Evolutionary conservation across 2,329 filamentous ascomycete genomes (phyloP), one percentile per base, ranked within the genome.

Genomic region (Xylariaceae sp.): DNA sequence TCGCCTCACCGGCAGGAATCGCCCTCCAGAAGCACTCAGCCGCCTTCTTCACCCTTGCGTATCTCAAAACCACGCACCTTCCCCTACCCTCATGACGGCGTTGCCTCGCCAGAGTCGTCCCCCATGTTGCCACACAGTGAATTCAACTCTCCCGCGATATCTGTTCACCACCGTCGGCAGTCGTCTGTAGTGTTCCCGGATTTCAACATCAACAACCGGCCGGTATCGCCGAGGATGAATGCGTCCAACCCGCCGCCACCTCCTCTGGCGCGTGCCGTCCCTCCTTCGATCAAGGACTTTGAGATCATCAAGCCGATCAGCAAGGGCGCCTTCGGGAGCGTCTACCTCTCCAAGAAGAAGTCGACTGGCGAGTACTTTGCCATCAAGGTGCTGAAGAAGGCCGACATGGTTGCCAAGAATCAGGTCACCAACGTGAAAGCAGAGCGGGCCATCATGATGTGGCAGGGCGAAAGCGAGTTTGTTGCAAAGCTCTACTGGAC

Each of bases 351-450:
- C 1, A 98, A 97, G 68, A 98, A 98, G 73, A 97, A 96, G 63
- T 92, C 88, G 0, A 98, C 94, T 0, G 90, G 89, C 31, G 92
- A 98, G 56, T 98, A 98, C 62, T 98, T 90, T 61, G 92, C 92
- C 8, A 97, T 98, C 68, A 98, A 98, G 59, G 92, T 97, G 1
- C 65, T 98, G 43, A 97, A 97, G 60, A 98, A 98, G 65, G 89
- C 92, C n/a, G 92, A 98, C 69, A 98, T 98, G 92, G 88, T 98
- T 47, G 92, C 92, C 46, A 98, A 98, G 66, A 98, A 98, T 61
- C 92, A 98, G 60, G 89, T 98, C 52, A 95, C 92, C 51, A 98
- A 98, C 57, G 92, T 98, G 56, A 97, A 98, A 65, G 92, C 94
- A 7, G 92, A 98, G 65, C 79, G 92, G 50, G 94, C 94, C 15